Base-by-base conservation (phyloP, 139 green algal species). In the Astrephomene gubernaculifera region DNA sequence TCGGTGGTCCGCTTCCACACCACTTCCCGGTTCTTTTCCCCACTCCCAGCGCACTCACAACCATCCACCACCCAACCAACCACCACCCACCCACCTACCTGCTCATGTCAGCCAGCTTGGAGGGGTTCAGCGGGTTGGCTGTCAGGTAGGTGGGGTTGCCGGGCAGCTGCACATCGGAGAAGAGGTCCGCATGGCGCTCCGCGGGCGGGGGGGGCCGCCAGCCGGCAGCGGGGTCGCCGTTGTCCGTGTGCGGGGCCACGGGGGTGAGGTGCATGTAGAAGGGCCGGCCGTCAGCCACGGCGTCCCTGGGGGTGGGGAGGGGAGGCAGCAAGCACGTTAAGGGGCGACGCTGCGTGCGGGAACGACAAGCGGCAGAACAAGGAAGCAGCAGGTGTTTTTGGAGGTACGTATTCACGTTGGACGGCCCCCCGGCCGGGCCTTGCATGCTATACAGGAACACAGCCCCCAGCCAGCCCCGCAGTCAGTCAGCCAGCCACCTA, bases 241-340 rank as follows among this genome's bases (percentile, higher is more conserved):
- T 64, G 41, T 72, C 76, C 9, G 36, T 25, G 60, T 83, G 76
- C 17, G 76, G 76, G 3, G 80, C 80, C 9, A 70, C 68, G 12
- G 86, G 86, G 17, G 60, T 67, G 1, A 90, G n/a, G 21, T 90
- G n/a, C 29, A 87, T 36, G 79, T 81, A 87, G 49, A 90, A 87
- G 24, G 86, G 86, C 45, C 63, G 39, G 39, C 39, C n/a, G 7
- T 24, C 19, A 14, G 49, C 49, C 43, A 79, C 71, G 0, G 86
- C 71, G 29, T 44, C 52, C 8, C 85, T 89, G 74, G 52, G 35
- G 44, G 39, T 22, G 39, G 39, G 35, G 7, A n/a, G 54, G 5
- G 17, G 54, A 24, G 17, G 54, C 22, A 65, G 14, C n/a, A n/a
- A n/a, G n/a, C n/a, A n/a, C n/a, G n/a, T n/a, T n/a, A n/a, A n/a